A percentile compares a stretch with the other conserved stretches of the same genome.
phyloP scores from a whole-genome alignment of 768 basidiomycete genomes.

The Astraeus odoratus region DNA sequence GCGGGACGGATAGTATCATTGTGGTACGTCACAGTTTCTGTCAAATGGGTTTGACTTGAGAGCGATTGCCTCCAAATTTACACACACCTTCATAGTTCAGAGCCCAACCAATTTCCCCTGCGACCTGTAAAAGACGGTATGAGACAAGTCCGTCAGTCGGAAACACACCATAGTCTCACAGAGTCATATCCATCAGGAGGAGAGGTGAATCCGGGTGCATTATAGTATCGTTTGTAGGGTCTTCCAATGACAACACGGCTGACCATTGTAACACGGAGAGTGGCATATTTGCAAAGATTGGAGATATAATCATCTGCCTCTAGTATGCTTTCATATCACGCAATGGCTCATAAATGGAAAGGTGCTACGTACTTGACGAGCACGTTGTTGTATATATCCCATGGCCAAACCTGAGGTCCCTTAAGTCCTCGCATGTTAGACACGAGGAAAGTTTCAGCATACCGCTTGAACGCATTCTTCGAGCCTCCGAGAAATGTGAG shows the following conservation, averaged over 20 bases:
- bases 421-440: not conserved
- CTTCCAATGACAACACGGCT: constrained; percentile 62
- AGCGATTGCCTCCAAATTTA: not conserved
- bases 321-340: constrained; percentile 19
- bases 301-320: constrained; percentile 61
- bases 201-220: constrained; percentile 39
- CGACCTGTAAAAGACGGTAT: constrained; percentile 32
- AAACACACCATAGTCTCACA: constrained; percentile 25
- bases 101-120: constrained; percentile 57
- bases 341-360: not conserved
- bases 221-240: constrained; percentile 42
- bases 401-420: constrained; percentile 47
- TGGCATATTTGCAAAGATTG: constrained; percentile 35
- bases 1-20: constrained; percentile 65
- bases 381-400: constrained; percentile 64
- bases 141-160: not conserved
- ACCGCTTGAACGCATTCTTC: constrained; percentile 52
- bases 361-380: constrained; percentile 48
- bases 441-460: not conserved
- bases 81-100: constrained; percentile 50
- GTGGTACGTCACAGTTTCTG: constrained; percentile 58
- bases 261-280: constrained; percentile 45
- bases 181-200: constrained; percentile 58
- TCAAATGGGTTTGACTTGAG: not conserved
- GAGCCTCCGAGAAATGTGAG: constrained; percentile 31